These are phyloP conservation scores for Diaporthe caulivora DNA, from an alignment of 2,329 filamentous ascomycete species.

Conservation along the genomic window DNA sequence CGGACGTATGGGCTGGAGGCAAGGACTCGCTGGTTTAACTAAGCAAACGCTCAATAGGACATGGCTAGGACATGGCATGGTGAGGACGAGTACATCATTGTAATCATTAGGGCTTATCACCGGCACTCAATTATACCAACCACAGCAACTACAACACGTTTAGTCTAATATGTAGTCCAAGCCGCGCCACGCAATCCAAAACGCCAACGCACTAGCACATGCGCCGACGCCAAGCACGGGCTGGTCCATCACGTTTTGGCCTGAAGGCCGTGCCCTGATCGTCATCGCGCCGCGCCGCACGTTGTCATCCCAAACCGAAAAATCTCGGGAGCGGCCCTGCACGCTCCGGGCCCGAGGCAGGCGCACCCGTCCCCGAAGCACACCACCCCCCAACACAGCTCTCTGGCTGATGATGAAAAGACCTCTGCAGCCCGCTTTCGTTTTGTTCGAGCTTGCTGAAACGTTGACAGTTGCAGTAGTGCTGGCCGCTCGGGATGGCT, in stretches of 20 bases:
- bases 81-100: conserved; percentile 30
- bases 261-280: background rate
- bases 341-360: background rate
- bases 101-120: conserved; percentile 29
- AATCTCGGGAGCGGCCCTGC: conserved; percentile 2
- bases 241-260: background rate
- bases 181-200: conserved; percentile 14
- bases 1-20: background rate
- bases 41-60: conserved; percentile 1
- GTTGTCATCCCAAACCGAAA: conserved; percentile 1
- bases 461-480: conserved; percentile 25
- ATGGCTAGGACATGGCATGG: background rate
- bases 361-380: background rate
- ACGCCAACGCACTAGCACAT: conserved; percentile 22
- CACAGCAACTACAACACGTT: background rate
- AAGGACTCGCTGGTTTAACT: background rate
- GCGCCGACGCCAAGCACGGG: background rate
- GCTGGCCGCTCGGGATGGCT: background rate
- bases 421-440: background rate
- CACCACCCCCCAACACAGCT: too few relatives aligned
- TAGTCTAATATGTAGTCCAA: background rate
- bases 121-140: conserved; percentile 25
- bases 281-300: background rate
- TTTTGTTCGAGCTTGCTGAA: conserved; percentile 11
- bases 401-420: too few relatives aligned